These are phyloP conservation scores for Paraphoma chrysanthemicola DNA, from an alignment of 2,329 filamentous ascomycete genomes.

Conservation along the genomic window DNA sequence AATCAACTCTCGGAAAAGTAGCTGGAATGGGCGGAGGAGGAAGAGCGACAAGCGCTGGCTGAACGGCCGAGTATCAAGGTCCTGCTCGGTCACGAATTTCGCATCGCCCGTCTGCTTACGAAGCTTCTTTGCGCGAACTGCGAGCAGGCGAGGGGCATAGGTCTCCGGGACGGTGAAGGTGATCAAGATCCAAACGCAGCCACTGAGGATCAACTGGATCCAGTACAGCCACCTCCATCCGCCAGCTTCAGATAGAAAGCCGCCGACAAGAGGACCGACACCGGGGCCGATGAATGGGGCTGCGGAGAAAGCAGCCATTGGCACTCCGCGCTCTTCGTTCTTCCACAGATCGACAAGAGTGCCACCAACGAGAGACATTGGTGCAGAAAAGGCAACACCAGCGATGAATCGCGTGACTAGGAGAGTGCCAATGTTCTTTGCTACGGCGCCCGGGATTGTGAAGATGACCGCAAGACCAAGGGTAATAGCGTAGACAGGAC, in stretches of 20 bases:
- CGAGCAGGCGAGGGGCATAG: slow-evolving; percentile 80
- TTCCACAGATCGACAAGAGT: slow-evolving; percentile 85
- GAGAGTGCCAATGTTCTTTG: slow-evolving; percentile 77
- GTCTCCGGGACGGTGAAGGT: slow-evolving; percentile 91
- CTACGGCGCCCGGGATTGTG: slow-evolving; percentile 78
- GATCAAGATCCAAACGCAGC: slow-evolving; percentile 74
- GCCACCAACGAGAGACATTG: slow-evolving; percentile 85
- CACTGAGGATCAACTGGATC: slow-evolving; percentile 80
- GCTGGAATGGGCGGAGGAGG: slow-evolving; percentile 81
- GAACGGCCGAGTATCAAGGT: slow-evolving; percentile 76
- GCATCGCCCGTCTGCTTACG: slow-evolving; percentile 71
- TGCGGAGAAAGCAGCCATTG: slow-evolving; percentile 85
- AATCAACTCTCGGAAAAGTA: slow-evolving; percentile 84
- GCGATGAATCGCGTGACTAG: slow-evolving; percentile 79
- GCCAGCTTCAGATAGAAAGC: slow-evolving; percentile 70
- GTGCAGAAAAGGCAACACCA: slow-evolving; percentile 83
- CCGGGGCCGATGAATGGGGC: slow-evolving; percentile 85
- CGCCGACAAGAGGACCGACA: slow-evolving; percentile 70
- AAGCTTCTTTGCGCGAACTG: slow-evolving; percentile 72
- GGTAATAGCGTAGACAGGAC: slow-evolving; percentile 73
- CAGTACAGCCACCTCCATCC: slow-evolving; percentile 89
- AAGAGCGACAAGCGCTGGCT: slow-evolving; percentile 74
- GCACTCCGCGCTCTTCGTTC: slow-evolving; percentile 82
- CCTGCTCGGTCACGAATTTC: slow-evolving; percentile 78
- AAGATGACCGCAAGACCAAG: slow-evolving; percentile 76